Conservation (phyloP, 2,329 filamentous ascomycete species). For the Sclerotinia minor region DNA sequence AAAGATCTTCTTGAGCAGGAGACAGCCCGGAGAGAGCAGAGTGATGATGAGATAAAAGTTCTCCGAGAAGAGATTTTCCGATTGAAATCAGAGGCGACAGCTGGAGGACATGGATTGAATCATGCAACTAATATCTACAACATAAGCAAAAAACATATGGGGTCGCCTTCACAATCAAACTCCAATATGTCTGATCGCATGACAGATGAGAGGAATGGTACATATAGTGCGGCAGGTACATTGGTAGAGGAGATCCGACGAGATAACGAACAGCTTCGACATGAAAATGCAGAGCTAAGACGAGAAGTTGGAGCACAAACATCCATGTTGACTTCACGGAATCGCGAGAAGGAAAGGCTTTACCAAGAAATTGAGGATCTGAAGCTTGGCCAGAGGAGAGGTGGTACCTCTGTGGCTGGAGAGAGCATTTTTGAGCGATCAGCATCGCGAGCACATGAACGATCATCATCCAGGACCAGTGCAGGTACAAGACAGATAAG, state of each 20-base stretch:
- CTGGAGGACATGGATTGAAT: slow-evolving; percentile 46
- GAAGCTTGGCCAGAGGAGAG: slow-evolving; percentile 80
- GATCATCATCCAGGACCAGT: slow-evolving; percentile 71
- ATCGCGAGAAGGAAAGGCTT: slow-evolving; percentile 89
- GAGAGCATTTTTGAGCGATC: slow-evolving; percentile 96
- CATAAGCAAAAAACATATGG: slow-evolving; percentile 53
- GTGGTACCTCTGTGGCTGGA: slow-evolving; percentile 65
- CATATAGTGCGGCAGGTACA: slow-evolving; percentile 60
- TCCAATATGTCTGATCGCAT: slow-evolving; percentile 48
- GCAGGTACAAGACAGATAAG: slow-evolving; percentile 42
- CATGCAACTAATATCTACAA: slow-evolving; percentile 68
- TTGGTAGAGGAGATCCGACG: slow-evolving; percentile 74
- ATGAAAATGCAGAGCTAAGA: slow-evolving; percentile 89
- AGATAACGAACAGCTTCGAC: slow-evolving; percentile 73
- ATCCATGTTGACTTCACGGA: slow-evolving; percentile 94
- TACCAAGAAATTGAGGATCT: slow-evolving; percentile 98
- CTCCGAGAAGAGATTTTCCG: slow-evolving; percentile 83
- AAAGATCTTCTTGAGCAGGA: slow-evolving; percentile 94
- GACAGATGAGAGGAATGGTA: slow-evolving; percentile 52
- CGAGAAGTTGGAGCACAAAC: slow-evolving; percentile 94
- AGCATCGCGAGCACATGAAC: slow-evolving; percentile 75
- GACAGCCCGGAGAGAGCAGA: slow-evolving; percentile 81
- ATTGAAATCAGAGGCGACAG: slow-evolving; percentile 58
- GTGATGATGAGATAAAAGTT: slow-evolving; percentile 82
- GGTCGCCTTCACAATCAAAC: slow-evolving; percentile 49